Conservation (phyloP, 2,329 filamentous ascomycete species). For the Arthrobotrys conoides region DNA sequence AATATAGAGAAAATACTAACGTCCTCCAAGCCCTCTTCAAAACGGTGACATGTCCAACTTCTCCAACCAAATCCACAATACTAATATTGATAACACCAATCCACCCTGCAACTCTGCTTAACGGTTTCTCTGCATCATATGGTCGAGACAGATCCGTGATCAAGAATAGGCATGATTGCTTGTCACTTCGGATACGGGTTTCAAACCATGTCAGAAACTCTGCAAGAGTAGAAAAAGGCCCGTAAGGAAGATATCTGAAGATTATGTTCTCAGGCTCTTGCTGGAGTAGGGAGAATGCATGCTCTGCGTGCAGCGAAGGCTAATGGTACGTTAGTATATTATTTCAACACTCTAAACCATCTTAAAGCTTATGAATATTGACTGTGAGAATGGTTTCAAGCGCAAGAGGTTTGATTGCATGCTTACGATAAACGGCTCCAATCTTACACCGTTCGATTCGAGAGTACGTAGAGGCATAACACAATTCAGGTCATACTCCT, state of each 20-base stretch:
- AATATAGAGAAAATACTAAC: constrained; percentile 25
- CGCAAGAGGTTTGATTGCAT: background rate
- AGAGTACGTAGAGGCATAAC: constrained; percentile 42
- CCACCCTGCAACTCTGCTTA: constrained; percentile 49
- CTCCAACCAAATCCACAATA: constrained; percentile 43
- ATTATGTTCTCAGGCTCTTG: constrained; percentile 28
- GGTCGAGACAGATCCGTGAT: constrained; percentile 56
- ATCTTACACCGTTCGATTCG: constrained; percentile 50
- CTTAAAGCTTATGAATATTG: background rate
- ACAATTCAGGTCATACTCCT: constrained; percentile 57
- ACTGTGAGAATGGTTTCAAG: no score
- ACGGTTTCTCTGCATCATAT: constrained; percentile 29
- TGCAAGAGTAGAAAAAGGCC: constrained; percentile 42
- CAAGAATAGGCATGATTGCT: constrained; percentile 43
- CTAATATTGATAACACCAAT: constrained; percentile 57
- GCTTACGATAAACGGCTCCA: constrained; percentile 57
- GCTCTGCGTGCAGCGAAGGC: constrained; percentile 52
- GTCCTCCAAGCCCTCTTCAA: constrained; percentile 56
- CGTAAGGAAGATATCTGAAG: constrained; percentile 54
- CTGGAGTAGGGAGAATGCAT: constrained; percentile 42
- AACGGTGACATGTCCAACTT: constrained; percentile 56
- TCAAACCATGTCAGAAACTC: constrained; percentile 57
- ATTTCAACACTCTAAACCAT: background rate
- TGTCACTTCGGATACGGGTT: constrained; percentile 39
- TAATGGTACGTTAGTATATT: background rate